Evolutionary conservation across 129 eudicot genomes (phyloP), one percentile per base, ranked within the genome.

Genomic region (Dittrichia graveolens): DNA sequence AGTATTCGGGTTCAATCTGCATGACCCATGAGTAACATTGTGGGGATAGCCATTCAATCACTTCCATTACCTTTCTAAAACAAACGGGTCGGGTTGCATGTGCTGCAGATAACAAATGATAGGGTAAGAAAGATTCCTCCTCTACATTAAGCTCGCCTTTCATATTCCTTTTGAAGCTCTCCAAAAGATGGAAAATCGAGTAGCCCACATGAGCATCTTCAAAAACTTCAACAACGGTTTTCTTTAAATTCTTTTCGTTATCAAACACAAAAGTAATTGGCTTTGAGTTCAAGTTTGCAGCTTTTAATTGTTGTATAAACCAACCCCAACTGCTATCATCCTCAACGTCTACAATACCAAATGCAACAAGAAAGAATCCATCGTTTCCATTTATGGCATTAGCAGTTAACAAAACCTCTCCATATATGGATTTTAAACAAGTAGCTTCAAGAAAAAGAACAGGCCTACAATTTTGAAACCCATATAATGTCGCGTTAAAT

Each of bases 311-410:
- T 72, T 85, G 82, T 79, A 91, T 71, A 82, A 91, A 91, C 89
- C 91, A 91, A 46, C 6, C 81, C 95, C 97, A 91, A 73, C 60
- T 87, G 74, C 79, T 80, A 45, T 80, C 87, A 65, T 83, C 80
- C 48, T 91, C 95, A 44, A 75, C 82, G 67, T 83, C 91, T 34
- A 85, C 91, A 67, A 91, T 49, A 76, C 83, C 81, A 72, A 91
- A 91, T 16, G 97, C 89, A 68, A 91, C 89, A 3, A 86, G 89
- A 61, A 91, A 80, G 61, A 85, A 83, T 40, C 87, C 84, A 59
- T 90, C 94, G 56, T 90, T 85, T 79, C 87, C 97, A 69, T 91
- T 91, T 15, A 87, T 40, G 39, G 95, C 91, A 46, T 76, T 91
- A 18, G 95, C 97, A 48, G 79, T 83, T 55, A 91, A 62, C 45